Evolutionary conservation across 2,329 filamentous ascomycete species (phyloP).

Genomic region (Pezicula neosporulosa): DNA sequence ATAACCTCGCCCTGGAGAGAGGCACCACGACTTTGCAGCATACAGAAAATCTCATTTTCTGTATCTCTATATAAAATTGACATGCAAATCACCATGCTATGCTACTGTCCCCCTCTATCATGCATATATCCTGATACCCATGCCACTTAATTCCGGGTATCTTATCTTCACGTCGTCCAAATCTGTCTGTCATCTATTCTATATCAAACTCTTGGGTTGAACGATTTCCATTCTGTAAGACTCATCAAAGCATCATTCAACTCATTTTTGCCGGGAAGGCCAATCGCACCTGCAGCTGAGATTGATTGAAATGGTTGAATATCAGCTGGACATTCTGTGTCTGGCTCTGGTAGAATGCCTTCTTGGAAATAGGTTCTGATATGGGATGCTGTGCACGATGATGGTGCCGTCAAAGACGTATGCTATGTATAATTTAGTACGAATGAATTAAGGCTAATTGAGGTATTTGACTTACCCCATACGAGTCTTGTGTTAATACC

Average conservation of each 20-base stretch:
- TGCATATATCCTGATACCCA: too few species aligned
- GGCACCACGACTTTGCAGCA: too few species aligned
- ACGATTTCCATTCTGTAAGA: neutral
- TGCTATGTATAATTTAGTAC: neutral
- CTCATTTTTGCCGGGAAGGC: neutral
- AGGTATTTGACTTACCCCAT: slow-evolving; percentile 37
- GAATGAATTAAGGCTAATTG: neutral
- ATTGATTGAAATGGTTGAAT: slow-evolving; percentile 1
- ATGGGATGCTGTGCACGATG: slow-evolving; percentile 1
- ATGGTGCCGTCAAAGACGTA: slow-evolving; percentile 2
- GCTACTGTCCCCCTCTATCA: too few species aligned
- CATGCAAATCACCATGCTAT: too few species aligned
- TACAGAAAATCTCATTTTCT: too few species aligned
- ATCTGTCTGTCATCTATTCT: too few species aligned
- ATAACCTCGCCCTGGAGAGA: too few species aligned
- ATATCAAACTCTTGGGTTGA: too few species aligned
- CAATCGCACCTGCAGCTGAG: too few species aligned
- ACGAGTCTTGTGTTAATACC: slow-evolving; percentile 46
- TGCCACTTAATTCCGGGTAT: too few species aligned
- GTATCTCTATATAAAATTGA: too few species aligned
- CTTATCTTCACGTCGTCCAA: too few species aligned
- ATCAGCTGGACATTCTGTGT: slow-evolving; percentile 1
- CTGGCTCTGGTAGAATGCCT: neutral
- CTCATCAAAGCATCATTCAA: neutral
- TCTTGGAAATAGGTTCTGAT: slow-evolving; percentile 2